These are phyloP conservation scores for Daldinia eschscholtzii DNA, from an alignment of 2,329 filamentous ascomycete species.

Conservation along the genomic window DNA sequence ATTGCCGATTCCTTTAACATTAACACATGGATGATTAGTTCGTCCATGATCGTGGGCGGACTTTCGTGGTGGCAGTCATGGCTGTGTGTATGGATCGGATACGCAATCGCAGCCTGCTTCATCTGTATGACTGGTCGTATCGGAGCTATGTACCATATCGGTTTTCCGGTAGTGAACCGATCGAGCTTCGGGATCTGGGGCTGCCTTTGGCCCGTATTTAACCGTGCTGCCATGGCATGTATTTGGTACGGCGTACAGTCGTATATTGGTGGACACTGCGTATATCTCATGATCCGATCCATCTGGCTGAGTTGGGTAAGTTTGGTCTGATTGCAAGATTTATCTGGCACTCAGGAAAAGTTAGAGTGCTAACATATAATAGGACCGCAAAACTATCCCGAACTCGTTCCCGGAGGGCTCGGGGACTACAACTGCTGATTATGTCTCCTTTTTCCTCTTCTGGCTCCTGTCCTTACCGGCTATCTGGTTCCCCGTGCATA, in stretches of 20 bases:
- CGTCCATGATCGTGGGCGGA: constrained; percentile 81
- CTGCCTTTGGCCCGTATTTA: constrained; percentile 88
- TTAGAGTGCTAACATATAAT: constrained; percentile 28
- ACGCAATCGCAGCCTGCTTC: constrained; percentile 81
- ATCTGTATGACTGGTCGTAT: constrained; percentile 84
- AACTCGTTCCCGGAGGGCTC: constrained; percentile 75
- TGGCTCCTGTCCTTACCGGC: constrained; percentile 85
- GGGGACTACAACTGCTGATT: constrained; percentile 80
- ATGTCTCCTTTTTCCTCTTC: constrained; percentile 87
- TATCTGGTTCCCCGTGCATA: constrained; percentile 90
- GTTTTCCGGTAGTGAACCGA: constrained; percentile 84
- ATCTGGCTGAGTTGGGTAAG: constrained; percentile 80
- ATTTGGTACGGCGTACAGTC: constrained; percentile 89
- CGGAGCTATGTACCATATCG: constrained; percentile 88
- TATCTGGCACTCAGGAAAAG: background rate
- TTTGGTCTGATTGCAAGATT: background rate
- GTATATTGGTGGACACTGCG: constrained; percentile 87
- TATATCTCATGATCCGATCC: constrained; percentile 88
- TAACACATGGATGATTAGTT: constrained; percentile 95
- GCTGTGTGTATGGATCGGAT: constrained; percentile 90
- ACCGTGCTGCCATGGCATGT: constrained; percentile 86
- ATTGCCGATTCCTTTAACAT: constrained; percentile 88
- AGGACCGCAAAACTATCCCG: constrained; percentile 68
- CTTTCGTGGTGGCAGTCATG: constrained; percentile 93
- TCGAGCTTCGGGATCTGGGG: constrained; percentile 92